phyloP scores from a whole-genome alignment of 1,284 basidiomycete genomes.

The Ceratobasidium sp. region DNA sequence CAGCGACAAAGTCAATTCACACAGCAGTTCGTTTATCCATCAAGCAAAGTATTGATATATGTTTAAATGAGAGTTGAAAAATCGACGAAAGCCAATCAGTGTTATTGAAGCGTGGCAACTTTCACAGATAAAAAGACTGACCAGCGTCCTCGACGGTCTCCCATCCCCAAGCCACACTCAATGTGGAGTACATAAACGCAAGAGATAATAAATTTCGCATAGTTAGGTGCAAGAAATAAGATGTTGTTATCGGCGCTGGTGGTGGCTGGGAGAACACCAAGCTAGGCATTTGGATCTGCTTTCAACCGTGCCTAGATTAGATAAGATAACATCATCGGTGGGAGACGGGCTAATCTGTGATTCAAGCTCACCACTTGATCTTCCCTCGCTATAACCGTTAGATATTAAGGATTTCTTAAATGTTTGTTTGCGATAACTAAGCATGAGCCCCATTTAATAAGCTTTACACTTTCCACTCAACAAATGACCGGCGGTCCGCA shows the following conservation, averaged over 20 bases:
- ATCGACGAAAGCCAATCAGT: neutral
- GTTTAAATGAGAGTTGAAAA: neutral
- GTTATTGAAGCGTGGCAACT: neutral
- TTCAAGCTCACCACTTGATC: neutral
- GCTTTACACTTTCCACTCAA: too few relatives aligned
- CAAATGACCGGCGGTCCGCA: too few relatives aligned
- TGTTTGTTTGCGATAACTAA: too few relatives aligned
- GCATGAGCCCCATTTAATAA: too few relatives aligned
- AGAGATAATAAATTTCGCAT: slow-evolving; percentile 8
- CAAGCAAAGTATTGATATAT: neutral
- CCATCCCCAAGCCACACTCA: slow-evolving; percentile 13
- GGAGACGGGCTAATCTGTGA: too few relatives aligned
- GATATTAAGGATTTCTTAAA: too few relatives aligned
- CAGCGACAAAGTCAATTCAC: neutral
- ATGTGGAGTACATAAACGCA: neutral
- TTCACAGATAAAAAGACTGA: neutral
- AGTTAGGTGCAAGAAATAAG: neutral
- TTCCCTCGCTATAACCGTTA: too few relatives aligned
- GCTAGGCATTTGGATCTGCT: neutral
- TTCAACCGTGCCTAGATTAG: slow-evolving; percentile 7
- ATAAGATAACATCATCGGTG: neutral
- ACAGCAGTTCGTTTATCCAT: neutral
- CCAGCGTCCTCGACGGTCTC: slow-evolving; percentile 45
- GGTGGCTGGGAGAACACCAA: neutral
- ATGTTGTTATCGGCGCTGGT: neutral